Conservation (phyloP, 768 basidiomycete species). For the Rhodosporidiobolus sp. region DNA sequence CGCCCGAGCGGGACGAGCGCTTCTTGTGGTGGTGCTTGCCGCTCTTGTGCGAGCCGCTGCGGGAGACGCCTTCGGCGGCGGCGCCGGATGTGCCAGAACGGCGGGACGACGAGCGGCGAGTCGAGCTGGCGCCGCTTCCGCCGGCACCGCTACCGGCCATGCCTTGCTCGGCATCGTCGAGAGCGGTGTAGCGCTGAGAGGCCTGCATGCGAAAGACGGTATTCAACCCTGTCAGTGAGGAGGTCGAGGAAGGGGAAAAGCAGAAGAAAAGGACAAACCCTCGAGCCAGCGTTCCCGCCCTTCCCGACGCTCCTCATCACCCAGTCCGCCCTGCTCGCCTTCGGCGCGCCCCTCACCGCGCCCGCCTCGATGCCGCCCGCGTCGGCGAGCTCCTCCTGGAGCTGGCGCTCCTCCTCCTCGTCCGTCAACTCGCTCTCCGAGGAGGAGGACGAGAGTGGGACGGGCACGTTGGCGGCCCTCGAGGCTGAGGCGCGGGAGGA, state of each 20-base stretch:
- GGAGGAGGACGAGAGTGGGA: background rate
- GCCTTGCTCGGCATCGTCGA: background rate
- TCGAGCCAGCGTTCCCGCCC: background rate
- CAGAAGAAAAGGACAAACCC: background rate
- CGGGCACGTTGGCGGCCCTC: conserved; percentile 4
- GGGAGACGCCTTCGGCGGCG: background rate
- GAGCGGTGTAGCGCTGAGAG: background rate
- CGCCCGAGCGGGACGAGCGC: background rate
- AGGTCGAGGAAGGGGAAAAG: background rate
- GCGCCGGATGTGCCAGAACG: too few relatives aligned
- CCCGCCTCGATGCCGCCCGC: conserved; percentile 22
- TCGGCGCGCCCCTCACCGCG: conserved; percentile 10
- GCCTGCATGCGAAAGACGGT: background rate
- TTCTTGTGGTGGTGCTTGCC: conserved; percentile 3
- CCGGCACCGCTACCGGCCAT: background rate
- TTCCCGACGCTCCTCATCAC: conserved; percentile 20
- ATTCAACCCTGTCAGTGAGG: background rate
- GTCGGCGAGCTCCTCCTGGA: conserved; percentile 12
- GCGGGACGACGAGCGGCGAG: too few relatives aligned
- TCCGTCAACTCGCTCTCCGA: conserved; percentile 16
- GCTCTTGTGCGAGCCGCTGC: background rate
- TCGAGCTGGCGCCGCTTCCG: too few relatives aligned
- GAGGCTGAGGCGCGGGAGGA: conserved; percentile 17
- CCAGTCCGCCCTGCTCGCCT: background rate
- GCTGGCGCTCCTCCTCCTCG: conserved; percentile 25